Percentiles rank a stretch among this genome's conserved stretches.
phyloP scores from a whole-genome alignment of 2,329 filamentous ascomycete genomes.

The Aspergillus transmontanensis region DNA sequence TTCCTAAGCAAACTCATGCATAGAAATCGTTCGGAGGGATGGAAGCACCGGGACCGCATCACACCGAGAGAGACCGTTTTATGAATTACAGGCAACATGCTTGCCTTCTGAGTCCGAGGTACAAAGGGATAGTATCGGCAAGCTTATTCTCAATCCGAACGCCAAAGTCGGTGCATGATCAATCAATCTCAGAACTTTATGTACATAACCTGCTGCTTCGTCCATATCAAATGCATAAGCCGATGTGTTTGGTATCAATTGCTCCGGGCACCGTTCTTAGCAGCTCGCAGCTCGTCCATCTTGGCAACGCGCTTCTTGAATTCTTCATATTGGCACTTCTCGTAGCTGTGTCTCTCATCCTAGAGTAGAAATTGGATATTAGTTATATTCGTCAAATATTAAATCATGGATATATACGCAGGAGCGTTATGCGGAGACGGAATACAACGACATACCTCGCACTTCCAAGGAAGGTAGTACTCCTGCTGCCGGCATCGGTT shows the following conservation, averaged over 20 bases:
- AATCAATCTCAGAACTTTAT: conserved; percentile 42
- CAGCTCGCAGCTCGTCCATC: conserved; percentile 93
- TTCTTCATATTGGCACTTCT: conserved; percentile 98
- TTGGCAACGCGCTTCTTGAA: conserved; percentile 98
- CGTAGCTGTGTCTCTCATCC: conserved; percentile 96
- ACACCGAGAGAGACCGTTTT: background rate
- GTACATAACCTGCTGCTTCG: conserved; percentile 40
- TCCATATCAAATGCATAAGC: conserved; percentile 30
- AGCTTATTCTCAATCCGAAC: conserved; percentile 31
- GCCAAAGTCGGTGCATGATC: conserved; percentile 38
- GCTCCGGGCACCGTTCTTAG: conserved; percentile 81
- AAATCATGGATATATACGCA: background rate
- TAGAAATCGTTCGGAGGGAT: background rate
- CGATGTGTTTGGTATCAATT: conserved; percentile 58
- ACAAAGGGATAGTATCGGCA: conserved; percentile 14
- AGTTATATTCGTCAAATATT: conserved; percentile 1
- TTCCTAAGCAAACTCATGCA: background rate
- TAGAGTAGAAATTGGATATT: conserved; percentile 41
- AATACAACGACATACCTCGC: conserved; percentile 67
- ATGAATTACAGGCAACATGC: background rate
- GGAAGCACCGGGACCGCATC: background rate
- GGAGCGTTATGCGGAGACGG: background rate
- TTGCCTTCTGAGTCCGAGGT: background rate
- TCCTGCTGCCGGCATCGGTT: conserved; percentile 92
- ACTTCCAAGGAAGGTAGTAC: conserved; percentile 98